Evolutionary conservation across 2,329 filamentous ascomycete species (phyloP), one percentile per base, ranked within the genome.

Genomic region (Trichoderma sp.): DNA sequence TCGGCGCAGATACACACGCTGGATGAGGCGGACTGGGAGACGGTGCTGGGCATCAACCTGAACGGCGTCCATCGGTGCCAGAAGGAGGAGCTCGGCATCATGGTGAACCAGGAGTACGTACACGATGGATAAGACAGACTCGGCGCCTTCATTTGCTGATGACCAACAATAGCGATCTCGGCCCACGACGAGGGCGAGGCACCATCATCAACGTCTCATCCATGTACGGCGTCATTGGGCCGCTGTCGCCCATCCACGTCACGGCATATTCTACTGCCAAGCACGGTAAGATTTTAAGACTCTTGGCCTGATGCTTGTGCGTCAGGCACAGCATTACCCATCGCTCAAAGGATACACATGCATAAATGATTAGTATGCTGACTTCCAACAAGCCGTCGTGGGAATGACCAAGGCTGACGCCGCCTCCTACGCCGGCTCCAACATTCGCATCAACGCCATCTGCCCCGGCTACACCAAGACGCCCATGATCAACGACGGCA

Each of bases 391-490:
- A 76, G 78, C 74, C 35, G 82, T 87, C 5, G 73, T 87, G 61
- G 85, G 85, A 0, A 77, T 89, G 57, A 87, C 85, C 10, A 84
- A 81, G 73, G 82, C 82, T 2, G 86, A 89, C 71, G 87, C 84
- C 1, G 81, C 83, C 60, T 80, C 81, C 0, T 89, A 88, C 76
- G 84, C 83, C 0, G 73, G 79, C 4, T 74, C 80, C 60, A 83
- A 82, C 4, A 87, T 89, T 68, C 83, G 86, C 60, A 85, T 89
- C 75, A 89, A 89, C 73, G 86, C 86, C 3, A 83, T 89, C n/a
- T 88, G 87, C 68, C 87, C 87, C 0, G 85, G 82, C 11, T 85
- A 83, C 71, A 79, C 85, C 40, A 74, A 77, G 56, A 85, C 83
- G 2, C 81, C 83, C 0, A 72, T 84, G 4, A 69, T 81, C 0